Percentiles rank a stretch among this genome's conserved stretches.
Conservation (phyloP, 148 eudicot genomes). For the Chenopodium album region DNA sequence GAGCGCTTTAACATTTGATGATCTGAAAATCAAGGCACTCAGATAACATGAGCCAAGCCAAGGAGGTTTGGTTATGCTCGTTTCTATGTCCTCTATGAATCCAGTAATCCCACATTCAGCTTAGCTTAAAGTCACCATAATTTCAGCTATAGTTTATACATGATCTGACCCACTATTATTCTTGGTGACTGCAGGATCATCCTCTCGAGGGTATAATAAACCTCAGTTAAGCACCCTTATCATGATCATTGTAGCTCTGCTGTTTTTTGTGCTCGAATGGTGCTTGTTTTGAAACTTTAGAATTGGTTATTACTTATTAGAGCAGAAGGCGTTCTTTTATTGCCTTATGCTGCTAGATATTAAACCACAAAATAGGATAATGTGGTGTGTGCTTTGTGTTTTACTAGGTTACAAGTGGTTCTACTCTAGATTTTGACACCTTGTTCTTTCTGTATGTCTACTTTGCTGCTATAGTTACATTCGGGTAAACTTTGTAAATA, state of each 20-base stretch:
- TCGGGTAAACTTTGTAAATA: background rate
- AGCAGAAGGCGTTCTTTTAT: background rate
- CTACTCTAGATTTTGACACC: background rate
- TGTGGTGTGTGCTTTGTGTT: background rate
- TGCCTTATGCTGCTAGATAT: background rate
- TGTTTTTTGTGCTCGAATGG: slow-evolving; percentile 23
- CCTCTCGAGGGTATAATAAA: slow-evolving; percentile 24
- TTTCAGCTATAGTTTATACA: background rate
- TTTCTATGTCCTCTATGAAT: background rate
- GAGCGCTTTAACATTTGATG: background rate
- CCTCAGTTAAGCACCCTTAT: slow-evolving; percentile 31
- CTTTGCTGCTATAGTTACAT: background rate
- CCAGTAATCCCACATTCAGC: background rate
- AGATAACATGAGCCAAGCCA: background rate
- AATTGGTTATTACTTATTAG: background rate
- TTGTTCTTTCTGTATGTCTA: background rate
- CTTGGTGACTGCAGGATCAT: slow-evolving; percentile 34
- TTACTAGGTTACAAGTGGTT: background rate
- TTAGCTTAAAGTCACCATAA: background rate
- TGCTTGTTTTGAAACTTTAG: slow-evolving; percentile 9
- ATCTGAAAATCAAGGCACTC: background rate
- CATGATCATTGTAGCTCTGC: slow-evolving; percentile 24
- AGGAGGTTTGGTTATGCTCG: background rate
- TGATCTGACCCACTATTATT: slow-evolving; percentile 18
- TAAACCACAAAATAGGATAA: background rate